Evolutionary conservation across 1,284 basidiomycete species (phyloP).

Genomic region (Puccinia triticina): DNA sequence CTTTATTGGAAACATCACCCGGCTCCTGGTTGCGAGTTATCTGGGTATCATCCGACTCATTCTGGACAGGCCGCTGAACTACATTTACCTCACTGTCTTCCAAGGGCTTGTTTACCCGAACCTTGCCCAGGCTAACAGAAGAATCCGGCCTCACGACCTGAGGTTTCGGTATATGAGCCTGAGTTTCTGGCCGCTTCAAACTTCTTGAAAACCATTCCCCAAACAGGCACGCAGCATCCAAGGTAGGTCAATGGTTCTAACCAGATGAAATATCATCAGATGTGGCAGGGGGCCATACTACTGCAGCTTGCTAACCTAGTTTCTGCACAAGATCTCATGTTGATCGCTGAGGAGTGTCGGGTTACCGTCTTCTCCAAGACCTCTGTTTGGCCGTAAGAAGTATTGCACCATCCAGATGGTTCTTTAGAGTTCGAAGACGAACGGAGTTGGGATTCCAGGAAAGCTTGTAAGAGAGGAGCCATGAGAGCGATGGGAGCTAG

Average conservation of each 20-base stretch:
- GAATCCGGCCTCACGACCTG: not conserved
- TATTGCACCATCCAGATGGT: not conserved
- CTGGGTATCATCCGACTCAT: not conserved
- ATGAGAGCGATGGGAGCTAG: conserved; percentile 7
- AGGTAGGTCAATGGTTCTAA: not conserved
- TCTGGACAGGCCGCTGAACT: not conserved
- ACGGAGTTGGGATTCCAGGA: conserved; percentile 24
- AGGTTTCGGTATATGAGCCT: not conserved
- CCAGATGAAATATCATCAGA: not conserved
- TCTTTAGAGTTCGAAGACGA: not conserved
- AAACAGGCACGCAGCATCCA: not conserved
- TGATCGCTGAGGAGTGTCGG: not conserved
- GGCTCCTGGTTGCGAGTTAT: not conserved
- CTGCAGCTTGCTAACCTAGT: conserved; percentile 8
- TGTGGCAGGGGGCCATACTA: not conserved
- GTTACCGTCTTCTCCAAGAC: not conserved
- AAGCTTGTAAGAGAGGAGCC: conserved; percentile 23
- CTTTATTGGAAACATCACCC: not conserved
- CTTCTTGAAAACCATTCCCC: not conserved
- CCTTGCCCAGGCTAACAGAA: not conserved
- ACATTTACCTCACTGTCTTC: not conserved
- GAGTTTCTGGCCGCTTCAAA: not conserved
- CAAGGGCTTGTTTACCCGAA: not conserved
- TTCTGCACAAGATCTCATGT: not conserved
- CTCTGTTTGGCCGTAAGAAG: not conserved